A percentile compares a stretch with the other conserved stretches of the same genome.
Evolutionary conservation across 75 land plant species (phyloP).

Genomic region (Pseudotsuga menziesii): DNA sequence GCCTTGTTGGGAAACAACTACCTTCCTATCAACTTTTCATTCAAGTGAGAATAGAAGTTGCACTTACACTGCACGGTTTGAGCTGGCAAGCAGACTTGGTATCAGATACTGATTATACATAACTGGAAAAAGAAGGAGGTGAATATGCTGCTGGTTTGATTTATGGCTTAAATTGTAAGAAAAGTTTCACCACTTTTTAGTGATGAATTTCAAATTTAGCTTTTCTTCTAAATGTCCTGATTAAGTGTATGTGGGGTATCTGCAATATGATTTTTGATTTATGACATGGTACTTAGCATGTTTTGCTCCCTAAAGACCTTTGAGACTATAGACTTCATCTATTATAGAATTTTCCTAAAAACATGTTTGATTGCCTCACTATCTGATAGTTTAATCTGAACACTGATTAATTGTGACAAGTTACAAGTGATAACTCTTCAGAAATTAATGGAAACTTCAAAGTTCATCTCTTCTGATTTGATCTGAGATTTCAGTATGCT

Average conservation of each 20-base stretch:
- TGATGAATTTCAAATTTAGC: background rate
- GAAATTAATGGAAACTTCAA: no score
- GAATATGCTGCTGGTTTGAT: background rate
- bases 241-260: background rate
- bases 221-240: background rate
- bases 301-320: background rate
- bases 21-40: no score
- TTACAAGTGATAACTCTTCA: no score
- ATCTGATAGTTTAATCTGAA: background rate
- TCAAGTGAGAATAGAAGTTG: no score
- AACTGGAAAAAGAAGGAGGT: no score
- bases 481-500: background rate
- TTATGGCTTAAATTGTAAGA: background rate
- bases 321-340: background rate
- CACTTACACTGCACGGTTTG: no score
- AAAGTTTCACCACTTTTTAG: background rate
- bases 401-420: background rate
- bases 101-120: no score
- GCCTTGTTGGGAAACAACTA: no score
- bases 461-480: background rate
- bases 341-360: background rate
- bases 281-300: background rate
- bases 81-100: no score
- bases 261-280: background rate
- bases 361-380: background rate